phyloP scores from a whole-genome alignment of 352 stramenopile genomes.

The Phytopythium ostracodes region DNA sequence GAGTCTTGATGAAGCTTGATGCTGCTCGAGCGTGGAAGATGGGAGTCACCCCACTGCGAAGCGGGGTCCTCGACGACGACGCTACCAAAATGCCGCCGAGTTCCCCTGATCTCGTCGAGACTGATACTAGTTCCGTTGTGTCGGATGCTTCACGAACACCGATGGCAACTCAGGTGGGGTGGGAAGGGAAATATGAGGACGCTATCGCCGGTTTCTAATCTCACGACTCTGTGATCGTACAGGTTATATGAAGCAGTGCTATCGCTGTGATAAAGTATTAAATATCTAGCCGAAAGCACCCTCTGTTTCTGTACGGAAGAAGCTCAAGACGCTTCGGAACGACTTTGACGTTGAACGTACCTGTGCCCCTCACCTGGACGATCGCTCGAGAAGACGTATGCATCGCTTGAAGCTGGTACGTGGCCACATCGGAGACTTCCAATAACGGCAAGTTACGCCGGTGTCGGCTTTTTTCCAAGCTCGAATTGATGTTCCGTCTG shows the following conservation, averaged over 20 bases:
- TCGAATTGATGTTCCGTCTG: neutral
- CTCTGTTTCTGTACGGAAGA: neutral
- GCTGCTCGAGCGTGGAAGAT: conserved; percentile 43
- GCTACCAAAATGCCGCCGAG: conserved; percentile 14
- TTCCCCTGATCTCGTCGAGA: neutral
- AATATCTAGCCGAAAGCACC: neutral
- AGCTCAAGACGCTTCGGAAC: conserved; percentile 3
- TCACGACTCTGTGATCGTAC: neutral
- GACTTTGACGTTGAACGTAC: neutral
- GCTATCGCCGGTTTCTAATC: neutral
- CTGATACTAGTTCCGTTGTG: neutral
- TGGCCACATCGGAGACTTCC: neutral
- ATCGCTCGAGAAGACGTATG: neutral
- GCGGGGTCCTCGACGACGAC: conserved; percentile 76
- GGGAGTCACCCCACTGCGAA: conserved; percentile 78
- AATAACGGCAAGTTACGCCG: neutral
- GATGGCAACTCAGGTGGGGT: neutral
- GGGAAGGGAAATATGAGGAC: neutral
- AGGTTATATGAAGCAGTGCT: neutral
- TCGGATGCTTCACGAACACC: neutral
- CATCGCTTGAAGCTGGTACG: neutral
- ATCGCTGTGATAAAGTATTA: neutral
- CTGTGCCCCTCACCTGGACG: neutral
- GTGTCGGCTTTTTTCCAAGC: neutral
- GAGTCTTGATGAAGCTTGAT: conserved; percentile 37